A percentile compares a stretch with the other conserved stretches of the same genome.
These are phyloP conservation scores for Didymella pomorum DNA, from an alignment of 2,329 filamentous ascomycete species.

Conservation along the genomic window DNA sequence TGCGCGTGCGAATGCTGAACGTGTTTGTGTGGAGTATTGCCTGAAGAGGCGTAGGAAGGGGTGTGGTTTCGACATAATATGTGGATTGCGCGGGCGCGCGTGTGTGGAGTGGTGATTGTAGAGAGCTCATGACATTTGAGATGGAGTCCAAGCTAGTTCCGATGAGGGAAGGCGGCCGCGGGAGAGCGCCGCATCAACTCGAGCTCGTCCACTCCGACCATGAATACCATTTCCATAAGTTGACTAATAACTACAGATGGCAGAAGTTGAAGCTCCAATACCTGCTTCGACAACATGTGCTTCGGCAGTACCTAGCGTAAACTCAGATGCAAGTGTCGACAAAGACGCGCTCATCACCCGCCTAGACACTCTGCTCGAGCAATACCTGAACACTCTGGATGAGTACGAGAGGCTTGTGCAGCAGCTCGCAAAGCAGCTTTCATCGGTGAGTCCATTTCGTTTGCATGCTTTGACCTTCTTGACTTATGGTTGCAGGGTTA, in stretches of 20 bases:
- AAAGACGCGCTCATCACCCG: slow-evolving; percentile 47
- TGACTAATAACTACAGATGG: not conserved
- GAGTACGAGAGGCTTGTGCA: slow-evolving; percentile 69
- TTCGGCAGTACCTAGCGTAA: not conserved
- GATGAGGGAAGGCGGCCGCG: slow-evolving; percentile 30
- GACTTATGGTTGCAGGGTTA: slow-evolving; percentile 48
- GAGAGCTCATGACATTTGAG: slow-evolving; percentile 3
- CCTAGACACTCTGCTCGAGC: slow-evolving; percentile 70
- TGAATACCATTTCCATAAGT: not conserved
- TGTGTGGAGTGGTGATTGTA: not conserved
- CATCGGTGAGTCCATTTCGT: slow-evolving; percentile 55
- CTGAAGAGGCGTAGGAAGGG: slow-evolving; percentile 46
- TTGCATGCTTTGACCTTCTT: not conserved
- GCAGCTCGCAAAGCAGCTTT: slow-evolving; percentile 63
- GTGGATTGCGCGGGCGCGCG: slow-evolving; percentile 7
- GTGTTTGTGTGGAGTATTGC: slow-evolving; percentile 32
- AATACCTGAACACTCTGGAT: slow-evolving; percentile 72
- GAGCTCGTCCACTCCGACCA: not conserved
- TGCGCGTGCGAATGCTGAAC: slow-evolving; percentile 12
- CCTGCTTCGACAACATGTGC: too few species aligned
- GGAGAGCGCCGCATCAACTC: slow-evolving; percentile 6
- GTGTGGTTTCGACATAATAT: slow-evolving; percentile 45
- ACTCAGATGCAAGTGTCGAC: not conserved
- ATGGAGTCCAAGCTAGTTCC: slow-evolving; percentile 17
- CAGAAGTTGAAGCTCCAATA: not conserved